phyloP scores from a whole-genome alignment of 441 rosid genomes.

The Gossypium gossypioides region DNA sequence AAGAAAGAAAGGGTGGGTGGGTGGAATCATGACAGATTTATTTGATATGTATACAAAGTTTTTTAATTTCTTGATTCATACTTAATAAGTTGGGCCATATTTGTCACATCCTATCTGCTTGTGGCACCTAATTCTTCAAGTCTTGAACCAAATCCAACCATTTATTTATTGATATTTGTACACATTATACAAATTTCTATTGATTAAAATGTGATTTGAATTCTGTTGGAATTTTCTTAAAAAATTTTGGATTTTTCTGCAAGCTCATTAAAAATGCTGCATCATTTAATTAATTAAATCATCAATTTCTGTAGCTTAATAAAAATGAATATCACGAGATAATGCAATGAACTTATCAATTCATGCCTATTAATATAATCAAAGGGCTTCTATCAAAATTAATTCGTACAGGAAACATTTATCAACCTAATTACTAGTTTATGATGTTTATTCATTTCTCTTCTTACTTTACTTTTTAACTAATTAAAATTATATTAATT shows the following conservation, averaged over 20 bases:
- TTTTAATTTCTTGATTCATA: background rate
- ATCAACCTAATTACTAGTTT: background rate
- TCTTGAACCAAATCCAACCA: background rate
- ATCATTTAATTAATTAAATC: background rate
- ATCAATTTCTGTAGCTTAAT: background rate
- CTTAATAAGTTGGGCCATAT: slow-evolving; percentile 16
- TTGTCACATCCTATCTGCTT: background rate
- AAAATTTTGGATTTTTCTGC: background rate
- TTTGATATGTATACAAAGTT: background rate
- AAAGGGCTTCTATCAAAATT: background rate
- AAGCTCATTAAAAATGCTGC: background rate
- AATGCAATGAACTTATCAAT: background rate
- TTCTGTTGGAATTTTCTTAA: too few species aligned
- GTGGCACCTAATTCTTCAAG: background rate
- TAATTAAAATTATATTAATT: too few species aligned
- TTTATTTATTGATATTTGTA: background rate
- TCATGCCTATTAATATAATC: background rate
- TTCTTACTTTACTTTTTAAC: background rate
- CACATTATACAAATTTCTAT: too few species aligned
- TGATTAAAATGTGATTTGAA: too few species aligned
- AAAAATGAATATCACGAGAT: background rate
- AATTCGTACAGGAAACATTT: background rate
- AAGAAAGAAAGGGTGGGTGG: too few species aligned
- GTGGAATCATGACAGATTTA: too few species aligned
- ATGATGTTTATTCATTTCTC: too few species aligned